Base-by-base conservation (phyloP, 495 filamentous ascomycete genomes). In the Annulohypoxylon maeteangense region DNA sequence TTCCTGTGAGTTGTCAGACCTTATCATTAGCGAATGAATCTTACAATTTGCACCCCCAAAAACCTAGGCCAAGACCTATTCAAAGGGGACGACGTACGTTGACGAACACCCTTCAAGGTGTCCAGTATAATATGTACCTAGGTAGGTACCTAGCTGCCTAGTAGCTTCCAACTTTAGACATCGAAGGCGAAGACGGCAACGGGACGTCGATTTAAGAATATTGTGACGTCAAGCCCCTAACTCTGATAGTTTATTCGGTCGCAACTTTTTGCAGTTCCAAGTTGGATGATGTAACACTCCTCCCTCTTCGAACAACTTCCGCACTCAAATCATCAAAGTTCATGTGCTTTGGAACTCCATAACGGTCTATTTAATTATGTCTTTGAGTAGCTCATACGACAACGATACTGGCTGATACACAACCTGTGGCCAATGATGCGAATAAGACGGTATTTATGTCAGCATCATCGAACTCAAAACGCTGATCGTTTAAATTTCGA, bases 151-250 rank as follows among this genome's bases (percentile, higher is more conserved):
- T 36, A 36, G 4, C 32, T 36, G 10, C 32, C 10, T 36, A 36
- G 32, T 36, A 36, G 27, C 6, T 29, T 29, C 27, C 6, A 29
- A 29, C 27, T 29, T 29, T 29, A 29, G 12, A 40, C n/a, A 12
- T 14, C 12, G 36, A 40, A 40, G 4, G 36, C 36, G 36, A 40
- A 40, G 36, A 1, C 1, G 14, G 36, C 12, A n/a, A 40, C 4
- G 36, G n/a, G 12, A 40, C 36, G 12, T 40, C 36, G 12, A 40
- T 40, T 40, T 40, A 40, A 40, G 36, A 40, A 40, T 44, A 44
- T 44, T 44, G 40, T 44, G 40, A 44, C 40, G n/a, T 44, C 40
- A 44, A 44, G 40, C n/a, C n/a, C n/a, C n/a, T 42, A 42, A 36
- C 38, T 42, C 16, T n/a, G 34, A 14, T 18, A 12, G 40, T 44